Base-by-base conservation (phyloP, 257 asterid genomes). In the Solanum chmielewskii region DNA sequence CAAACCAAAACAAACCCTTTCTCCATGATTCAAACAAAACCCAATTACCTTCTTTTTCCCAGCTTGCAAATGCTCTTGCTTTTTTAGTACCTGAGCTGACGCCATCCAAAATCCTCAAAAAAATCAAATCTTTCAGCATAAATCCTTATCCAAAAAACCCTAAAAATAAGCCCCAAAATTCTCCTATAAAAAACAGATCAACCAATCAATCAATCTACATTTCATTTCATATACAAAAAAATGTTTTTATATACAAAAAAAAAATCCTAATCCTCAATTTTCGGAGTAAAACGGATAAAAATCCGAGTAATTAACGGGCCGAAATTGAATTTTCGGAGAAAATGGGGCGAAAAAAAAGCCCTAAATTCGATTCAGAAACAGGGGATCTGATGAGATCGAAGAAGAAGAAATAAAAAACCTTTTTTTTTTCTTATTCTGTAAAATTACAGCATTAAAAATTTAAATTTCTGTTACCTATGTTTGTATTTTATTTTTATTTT, bases 31-130 rank as follows among this genome's bases (percentile, higher is more conserved):
- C 23, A 41, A 76, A 76, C 31, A 13, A 75, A 78, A 15, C 2
- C 39, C 41, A 27, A 9, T 37, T 84, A 95, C 99, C 99, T 90
- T 93, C 85, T 66, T 94, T 87, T 88, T 93, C 45, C 98, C 98
- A 89, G 98, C 98, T 92, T 92, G 95, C 92, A 93, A 91, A 92
- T 94, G 93, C 88, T 90, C 95, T 88, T 93, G 93, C 92, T 96
- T 96, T 90, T 88, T 92, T 89, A 90, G 84, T 74, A 92, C 96
- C 95, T 95, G 96, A 87, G 91, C 97, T 91, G 98, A 93, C 92
- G 98, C 97, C 98, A 94, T 95, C 90, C 86, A 41, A 89, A 68
- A 56, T 25, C 83, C 88, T 10, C 25, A 44, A 9, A 52, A 69
- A 69, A 70, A 25, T 68, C 80, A 44, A 62, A 87, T 45, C 37